These are phyloP conservation scores for Neofusicoccum ribis DNA, from an alignment of 2,329 filamentous ascomycete species.

Conservation along the genomic window DNA sequence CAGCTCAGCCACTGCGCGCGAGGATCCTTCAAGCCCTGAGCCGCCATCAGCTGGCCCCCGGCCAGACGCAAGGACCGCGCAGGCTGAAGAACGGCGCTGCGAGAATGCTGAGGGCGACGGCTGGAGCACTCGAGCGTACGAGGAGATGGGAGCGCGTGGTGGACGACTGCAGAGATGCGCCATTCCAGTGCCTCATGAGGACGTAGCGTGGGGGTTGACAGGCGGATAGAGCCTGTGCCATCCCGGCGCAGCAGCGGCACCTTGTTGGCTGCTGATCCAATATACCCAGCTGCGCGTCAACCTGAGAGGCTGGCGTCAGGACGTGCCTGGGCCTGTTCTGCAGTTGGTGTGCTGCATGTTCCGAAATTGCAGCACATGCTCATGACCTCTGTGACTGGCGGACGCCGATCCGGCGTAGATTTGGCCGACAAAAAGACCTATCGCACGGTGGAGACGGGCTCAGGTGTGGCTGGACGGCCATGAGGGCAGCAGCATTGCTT, in stretches of 20 bases:
- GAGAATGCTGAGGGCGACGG: conserved; percentile 1
- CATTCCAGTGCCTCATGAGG: conserved; percentile 6
- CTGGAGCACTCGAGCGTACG: not conserved
- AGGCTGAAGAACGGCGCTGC: not conserved
- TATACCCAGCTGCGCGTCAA: conserved; percentile 17
- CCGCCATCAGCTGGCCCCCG: not conserved
- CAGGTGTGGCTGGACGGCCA: not conserved
- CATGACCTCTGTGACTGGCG: not conserved
- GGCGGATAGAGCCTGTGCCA: conserved; percentile 17
- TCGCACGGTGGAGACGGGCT: conserved; percentile 2
- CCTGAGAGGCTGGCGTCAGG: conserved; percentile 14
- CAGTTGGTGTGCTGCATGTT: conserved; percentile 9
- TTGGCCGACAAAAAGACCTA: conserved; percentile 12
- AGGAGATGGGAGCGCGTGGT: not conserved
- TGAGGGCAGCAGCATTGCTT: not conserved
- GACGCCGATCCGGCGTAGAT: conserved; percentile 7
- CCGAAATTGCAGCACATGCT: conserved; percentile 16
- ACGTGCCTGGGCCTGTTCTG: conserved; percentile 13
- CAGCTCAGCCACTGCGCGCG: conserved; percentile 8
- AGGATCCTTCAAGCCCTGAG: not conserved
- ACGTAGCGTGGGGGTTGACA: conserved; percentile 9
- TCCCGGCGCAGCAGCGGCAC: conserved; percentile 1
- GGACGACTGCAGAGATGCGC: not conserved
- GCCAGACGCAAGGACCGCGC: not conserved
- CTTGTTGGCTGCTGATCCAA: conserved; percentile 16